A percentile compares a stretch with the other conserved stretches of the same genome.
phyloP scores from a whole-genome alignment of 208 protist species.

The Trypanosoma congolense region DNA sequence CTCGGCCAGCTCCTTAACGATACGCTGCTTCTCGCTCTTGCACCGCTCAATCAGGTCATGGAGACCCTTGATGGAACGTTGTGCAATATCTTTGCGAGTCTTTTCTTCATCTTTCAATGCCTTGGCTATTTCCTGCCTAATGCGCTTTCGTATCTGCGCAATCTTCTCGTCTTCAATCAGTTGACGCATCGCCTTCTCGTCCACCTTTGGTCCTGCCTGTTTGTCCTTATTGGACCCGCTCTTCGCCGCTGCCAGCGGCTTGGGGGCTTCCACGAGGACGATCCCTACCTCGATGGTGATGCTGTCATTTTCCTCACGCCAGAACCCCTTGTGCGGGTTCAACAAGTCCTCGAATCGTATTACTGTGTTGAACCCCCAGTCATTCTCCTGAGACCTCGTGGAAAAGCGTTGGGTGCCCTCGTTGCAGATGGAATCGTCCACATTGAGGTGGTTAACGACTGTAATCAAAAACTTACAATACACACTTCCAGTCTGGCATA shows the following conservation, averaged over 20 bases:
- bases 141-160: slow-evolving; percentile 64
- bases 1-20: slow-evolving; percentile 67
- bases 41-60: slow-evolving; percentile 71
- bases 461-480: slow-evolving; percentile 91
- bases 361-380: slow-evolving; percentile 90
- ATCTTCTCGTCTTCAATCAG: slow-evolving; percentile 77
- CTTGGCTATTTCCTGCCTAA: slow-evolving; percentile 78
- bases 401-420: slow-evolving; percentile 88
- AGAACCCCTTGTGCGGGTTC: slow-evolving; percentile 74
- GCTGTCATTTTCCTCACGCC: slow-evolving; percentile 61
- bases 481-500: slow-evolving; percentile 87
- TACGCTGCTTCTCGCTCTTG: slow-evolving; percentile 65
- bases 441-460: slow-evolving; percentile 78
- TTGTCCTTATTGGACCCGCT: slow-evolving; percentile 60
- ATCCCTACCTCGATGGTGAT: slow-evolving; percentile 89
- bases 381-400: slow-evolving; percentile 83
- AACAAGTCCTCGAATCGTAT: slow-evolving; percentile 80
- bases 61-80: slow-evolving; percentile 55
- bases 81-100: slow-evolving; percentile 75
- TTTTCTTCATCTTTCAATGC: slow-evolving; percentile 78
- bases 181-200: slow-evolving; percentile 63
- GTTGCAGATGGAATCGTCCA: slow-evolving; percentile 86
- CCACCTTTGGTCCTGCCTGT: slow-evolving; percentile 41
- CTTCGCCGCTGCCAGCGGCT: slow-evolving; percentile 29
- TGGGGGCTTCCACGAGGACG: slow-evolving; percentile 77